Percentiles rank a stretch among this genome's conserved stretches.
phyloP scores from a whole-genome alignment of 768 basidiomycete species.

The Lactifluus piperatus region DNA sequence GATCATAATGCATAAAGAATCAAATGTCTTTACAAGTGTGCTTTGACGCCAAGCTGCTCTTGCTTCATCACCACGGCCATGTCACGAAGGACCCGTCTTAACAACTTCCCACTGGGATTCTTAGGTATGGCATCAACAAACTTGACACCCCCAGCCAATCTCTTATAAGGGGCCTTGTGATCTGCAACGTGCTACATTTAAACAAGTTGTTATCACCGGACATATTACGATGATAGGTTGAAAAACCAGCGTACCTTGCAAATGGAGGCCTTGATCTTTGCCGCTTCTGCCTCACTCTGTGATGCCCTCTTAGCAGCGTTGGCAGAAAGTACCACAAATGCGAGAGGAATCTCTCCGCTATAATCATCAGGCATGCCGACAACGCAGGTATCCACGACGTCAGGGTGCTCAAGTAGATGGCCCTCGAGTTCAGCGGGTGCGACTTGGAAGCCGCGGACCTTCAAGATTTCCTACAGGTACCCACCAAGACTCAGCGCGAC shows the following conservation, averaged over 20 bases:
- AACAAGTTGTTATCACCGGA: not conserved
- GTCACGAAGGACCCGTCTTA: constrained; percentile 26
- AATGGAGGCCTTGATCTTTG: constrained; percentile 15
- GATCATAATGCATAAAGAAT: no score
- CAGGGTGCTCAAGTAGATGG: constrained; percentile 49
- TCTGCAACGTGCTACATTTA: constrained; percentile 26
- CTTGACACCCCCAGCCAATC: constrained; percentile 31
- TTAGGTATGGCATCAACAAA: constrained; percentile 31
- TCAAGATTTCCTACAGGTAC: constrained; percentile 47
- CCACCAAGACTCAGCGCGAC: constrained; percentile 18
- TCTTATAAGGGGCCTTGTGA: constrained; percentile 30
- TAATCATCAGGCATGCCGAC: constrained; percentile 61
- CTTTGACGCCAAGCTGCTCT: not conserved
- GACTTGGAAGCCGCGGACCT: constrained; percentile 66
- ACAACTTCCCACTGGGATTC: constrained; percentile 27
- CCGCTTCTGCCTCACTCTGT: not conserved
- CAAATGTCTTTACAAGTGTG: not conserved
- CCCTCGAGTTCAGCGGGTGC: constrained; percentile 69
- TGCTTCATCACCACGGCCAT: constrained; percentile 17
- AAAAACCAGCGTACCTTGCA: constrained; percentile 4
- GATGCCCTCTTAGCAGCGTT: constrained; percentile 7
- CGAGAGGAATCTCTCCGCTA: constrained; percentile 63
- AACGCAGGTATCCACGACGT: constrained; percentile 54
- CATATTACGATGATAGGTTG: not conserved
- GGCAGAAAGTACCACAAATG: constrained; percentile 47